Conservation (phyloP, 371 early-diverging fungal genomes). For the Rhizoclosmatium hyalinum region DNA sequence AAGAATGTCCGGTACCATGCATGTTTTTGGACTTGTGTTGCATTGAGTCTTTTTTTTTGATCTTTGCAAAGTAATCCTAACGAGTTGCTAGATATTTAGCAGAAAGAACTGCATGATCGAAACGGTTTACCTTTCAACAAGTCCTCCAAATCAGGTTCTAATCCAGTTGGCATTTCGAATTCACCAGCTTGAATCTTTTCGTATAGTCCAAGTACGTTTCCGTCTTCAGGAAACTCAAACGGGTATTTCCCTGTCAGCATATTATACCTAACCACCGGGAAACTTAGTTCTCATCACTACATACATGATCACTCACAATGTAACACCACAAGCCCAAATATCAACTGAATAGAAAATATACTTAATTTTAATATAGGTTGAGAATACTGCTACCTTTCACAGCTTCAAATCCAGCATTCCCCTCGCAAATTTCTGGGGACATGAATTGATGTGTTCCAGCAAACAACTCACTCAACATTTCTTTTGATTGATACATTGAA, state of each 20-base stretch:
- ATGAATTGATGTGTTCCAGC: constrained; percentile 64
- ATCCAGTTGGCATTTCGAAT: constrained; percentile 45
- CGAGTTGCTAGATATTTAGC: neutral
- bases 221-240: constrained; percentile 56
- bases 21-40: constrained; percentile 40
- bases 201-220: constrained; percentile 46
- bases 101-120: neutral
- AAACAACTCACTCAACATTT: constrained; percentile 47
- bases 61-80: constrained; percentile 45
- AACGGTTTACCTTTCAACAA: constrained; percentile 30
- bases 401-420: constrained; percentile 39
- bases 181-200: constrained; percentile 46
- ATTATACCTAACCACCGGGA: constrained; percentile 43
- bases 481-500: constrained; percentile 42
- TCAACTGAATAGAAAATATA: constrained; percentile 45
- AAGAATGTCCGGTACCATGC: constrained; percentile 41
- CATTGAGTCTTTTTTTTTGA: constrained; percentile 33
- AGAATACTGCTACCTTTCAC: constrained; percentile 39
- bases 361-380: neutral
- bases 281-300: neutral
- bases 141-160: constrained; percentile 36
- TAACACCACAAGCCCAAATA: constrained; percentile 64
- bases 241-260: constrained; percentile 58
- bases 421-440: constrained; percentile 56
- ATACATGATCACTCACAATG: constrained; percentile 40